These are phyloP conservation scores for Cercospora sp. DNA, from an alignment of 2,329 filamentous ascomycete species.

Conservation along the genomic window DNA sequence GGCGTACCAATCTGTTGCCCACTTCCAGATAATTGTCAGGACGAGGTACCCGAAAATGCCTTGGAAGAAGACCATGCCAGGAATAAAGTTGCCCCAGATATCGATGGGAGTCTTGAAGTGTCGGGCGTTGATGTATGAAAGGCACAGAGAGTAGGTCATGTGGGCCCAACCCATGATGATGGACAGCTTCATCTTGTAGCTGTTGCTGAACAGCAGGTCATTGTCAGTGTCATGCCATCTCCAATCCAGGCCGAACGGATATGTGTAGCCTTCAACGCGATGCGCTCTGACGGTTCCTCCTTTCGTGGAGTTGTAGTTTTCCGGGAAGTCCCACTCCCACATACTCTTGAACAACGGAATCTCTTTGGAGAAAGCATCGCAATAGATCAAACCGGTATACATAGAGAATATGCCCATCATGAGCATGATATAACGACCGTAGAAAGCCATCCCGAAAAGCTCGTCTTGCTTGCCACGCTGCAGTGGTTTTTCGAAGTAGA, in stretches of 20 bases:
- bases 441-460: constrained; percentile 97
- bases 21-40: constrained; percentile 94
- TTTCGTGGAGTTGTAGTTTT: constrained; percentile 47
- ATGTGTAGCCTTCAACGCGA: constrained; percentile 72
- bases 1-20: constrained; percentile 83
- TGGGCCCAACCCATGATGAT: constrained; percentile 96
- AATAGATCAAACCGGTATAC: constrained; percentile 96
- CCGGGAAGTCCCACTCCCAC: constrained; percentile 78
- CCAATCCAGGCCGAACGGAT: constrained; percentile 94
- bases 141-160: constrained; percentile 97
- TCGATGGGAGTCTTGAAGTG: constrained; percentile 96
- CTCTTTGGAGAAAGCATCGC: constrained; percentile 93
- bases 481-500: constrained; percentile 90
- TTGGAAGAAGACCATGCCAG: constrained; percentile 99
- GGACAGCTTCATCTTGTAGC: constrained; percentile 99
- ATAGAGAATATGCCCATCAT: constrained; percentile 98
- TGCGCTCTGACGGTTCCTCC: constrained; percentile 62
- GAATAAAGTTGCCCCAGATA: constrained; percentile 95
- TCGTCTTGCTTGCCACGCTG: constrained; percentile 88
- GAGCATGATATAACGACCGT: constrained; percentile 95
- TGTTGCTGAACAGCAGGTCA: constrained; percentile 92
- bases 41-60: constrained; percentile 97
- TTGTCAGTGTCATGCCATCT: constrained; percentile 97
- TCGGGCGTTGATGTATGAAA: constrained; percentile 87
- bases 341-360: constrained; percentile 85